These are phyloP conservation scores for Penicillium sp. DNA, from an alignment of 2,329 filamentous ascomycete genomes.

Conservation along the genomic window DNA sequence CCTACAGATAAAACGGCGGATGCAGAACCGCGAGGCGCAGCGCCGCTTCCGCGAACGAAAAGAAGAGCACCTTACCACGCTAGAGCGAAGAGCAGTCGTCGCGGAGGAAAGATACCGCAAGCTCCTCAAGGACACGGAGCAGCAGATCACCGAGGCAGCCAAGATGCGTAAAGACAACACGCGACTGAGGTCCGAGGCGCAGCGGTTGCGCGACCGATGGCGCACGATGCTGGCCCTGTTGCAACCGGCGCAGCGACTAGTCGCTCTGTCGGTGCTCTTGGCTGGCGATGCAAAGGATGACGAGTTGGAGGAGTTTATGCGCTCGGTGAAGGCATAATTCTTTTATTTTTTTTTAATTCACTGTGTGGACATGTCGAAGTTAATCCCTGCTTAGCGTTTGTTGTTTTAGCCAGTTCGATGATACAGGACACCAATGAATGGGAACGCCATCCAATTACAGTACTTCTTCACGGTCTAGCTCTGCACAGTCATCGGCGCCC, in stretches of 20 bases:
- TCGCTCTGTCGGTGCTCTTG: background rate
- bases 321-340: background rate
- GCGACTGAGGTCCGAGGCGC: background rate
- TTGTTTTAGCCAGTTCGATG: background rate
- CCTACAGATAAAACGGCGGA: slow-evolving; percentile 16
- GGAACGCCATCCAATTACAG: background rate
- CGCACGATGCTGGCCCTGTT: slow-evolving; percentile 1
- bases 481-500: background rate
- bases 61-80: slow-evolving; percentile 15
- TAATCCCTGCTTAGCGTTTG: background rate
- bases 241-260: background rate
- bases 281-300: background rate
- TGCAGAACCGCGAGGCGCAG: slow-evolving; percentile 19
- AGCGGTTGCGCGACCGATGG: slow-evolving; percentile 8
- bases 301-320: background rate
- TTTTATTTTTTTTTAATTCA: background rate
- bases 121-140: background rate
- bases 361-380: no score
- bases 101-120: slow-evolving; percentile 5
- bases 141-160: slow-evolving; percentile 2
- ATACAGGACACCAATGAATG: background rate
- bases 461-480: background rate
- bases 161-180: slow-evolving; percentile 9
- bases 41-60: slow-evolving; percentile 14
- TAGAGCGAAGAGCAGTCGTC: slow-evolving; percentile 12